phyloP scores from a whole-genome alignment of 768 basidiomycete genomes.

The Calvatia gigantea region DNA sequence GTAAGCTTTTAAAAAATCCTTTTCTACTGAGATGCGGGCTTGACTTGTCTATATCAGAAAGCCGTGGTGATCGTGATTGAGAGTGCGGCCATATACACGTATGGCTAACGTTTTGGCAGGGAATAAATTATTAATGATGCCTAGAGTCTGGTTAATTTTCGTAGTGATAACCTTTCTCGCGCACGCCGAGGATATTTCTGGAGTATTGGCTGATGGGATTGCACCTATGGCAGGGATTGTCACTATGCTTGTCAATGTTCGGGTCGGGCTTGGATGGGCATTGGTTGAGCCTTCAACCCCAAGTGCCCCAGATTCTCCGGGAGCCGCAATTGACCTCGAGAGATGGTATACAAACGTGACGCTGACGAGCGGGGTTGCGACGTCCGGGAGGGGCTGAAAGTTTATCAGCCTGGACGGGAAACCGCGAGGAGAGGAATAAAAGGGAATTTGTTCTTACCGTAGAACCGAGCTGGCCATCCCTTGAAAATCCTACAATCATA shows the following conservation, averaged over 20 bases:
- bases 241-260: conserved; percentile 17
- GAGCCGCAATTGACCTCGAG: neutral
- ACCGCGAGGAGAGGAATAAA: neutral
- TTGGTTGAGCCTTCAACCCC: neutral
- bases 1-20: neutral
- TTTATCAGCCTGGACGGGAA: no score
- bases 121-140: neutral
- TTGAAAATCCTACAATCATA: no score
- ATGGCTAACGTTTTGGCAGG: neutral
- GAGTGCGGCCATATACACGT: conserved; percentile 17
- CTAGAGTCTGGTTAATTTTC: neutral
- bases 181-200: neutral
- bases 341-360: neutral
- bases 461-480: no score
- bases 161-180: neutral
- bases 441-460: neutral
- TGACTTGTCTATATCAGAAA: neutral
- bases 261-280: conserved; percentile 15
- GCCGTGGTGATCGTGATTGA: conserved; percentile 13
- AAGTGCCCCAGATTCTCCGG: neutral
- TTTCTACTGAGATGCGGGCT: neutral
- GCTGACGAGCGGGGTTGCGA: neutral
- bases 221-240: conserved; percentile 12
- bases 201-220: conserved; percentile 8
- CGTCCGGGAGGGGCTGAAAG: no score